A percentile compares a stretch with the other conserved stretches of the same genome.
Evolutionary conservation across 805 yeast species (phyloP).

Genomic region (Metschnikowia gruessii): DNA sequence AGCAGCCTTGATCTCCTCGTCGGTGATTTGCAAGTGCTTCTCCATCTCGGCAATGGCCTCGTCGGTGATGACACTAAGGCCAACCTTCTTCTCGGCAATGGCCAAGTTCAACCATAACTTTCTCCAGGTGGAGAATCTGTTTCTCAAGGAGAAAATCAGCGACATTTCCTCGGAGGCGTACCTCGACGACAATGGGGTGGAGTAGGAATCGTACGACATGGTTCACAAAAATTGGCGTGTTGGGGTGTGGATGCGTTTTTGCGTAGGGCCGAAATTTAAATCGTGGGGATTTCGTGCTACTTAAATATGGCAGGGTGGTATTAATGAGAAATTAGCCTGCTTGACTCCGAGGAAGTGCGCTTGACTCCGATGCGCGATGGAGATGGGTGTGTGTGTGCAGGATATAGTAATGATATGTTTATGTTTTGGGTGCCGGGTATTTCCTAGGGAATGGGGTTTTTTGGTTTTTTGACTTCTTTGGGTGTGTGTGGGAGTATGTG

Average conservation of each 20-base stretch:
- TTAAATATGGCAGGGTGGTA: background rate
- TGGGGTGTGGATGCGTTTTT: background rate
- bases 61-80: slow-evolving; percentile 78
- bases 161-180: slow-evolving; percentile 99
- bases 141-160: slow-evolving; percentile 83
- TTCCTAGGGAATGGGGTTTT: no score
- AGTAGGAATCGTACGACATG: slow-evolving; percentile 65
- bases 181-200: slow-evolving; percentile 93
- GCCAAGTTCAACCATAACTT: slow-evolving; percentile 94
- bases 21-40: slow-evolving; percentile 75
- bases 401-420: no score
- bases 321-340: slow-evolving; percentile 5
- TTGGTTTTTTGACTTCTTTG: no score
- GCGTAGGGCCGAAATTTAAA: background rate
- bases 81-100: slow-evolving; percentile 90
- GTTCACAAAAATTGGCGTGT: background rate
- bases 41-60: slow-evolving; percentile 89
- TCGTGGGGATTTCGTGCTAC: background rate
- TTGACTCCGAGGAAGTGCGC: slow-evolving; percentile 7
- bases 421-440: no score
- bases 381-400: background rate
- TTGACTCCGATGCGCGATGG: slow-evolving; percentile 11
- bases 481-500: no score
- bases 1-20: slow-evolving; percentile 88
- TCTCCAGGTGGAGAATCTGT: slow-evolving; percentile 98